These are phyloP conservation scores for Schizochytrium sp. DNA, from an alignment of 108 stramenopile species.

Conservation along the genomic window DNA sequence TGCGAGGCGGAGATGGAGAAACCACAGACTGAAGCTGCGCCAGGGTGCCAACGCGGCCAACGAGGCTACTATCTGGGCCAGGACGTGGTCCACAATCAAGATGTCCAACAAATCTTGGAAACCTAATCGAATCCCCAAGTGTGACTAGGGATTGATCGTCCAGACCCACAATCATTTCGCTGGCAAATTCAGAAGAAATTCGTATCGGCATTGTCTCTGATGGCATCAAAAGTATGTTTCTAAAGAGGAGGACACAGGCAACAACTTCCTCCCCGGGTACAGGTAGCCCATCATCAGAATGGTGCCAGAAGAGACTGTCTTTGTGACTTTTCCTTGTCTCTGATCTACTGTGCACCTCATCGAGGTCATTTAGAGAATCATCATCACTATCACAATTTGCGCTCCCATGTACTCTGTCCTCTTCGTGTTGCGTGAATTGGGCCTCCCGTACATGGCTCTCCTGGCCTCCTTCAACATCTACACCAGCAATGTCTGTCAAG, in stretches of 20 bases:
- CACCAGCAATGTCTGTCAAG: too few relatives aligned
- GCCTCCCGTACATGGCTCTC: too few relatives aligned
- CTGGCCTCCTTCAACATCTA: too few relatives aligned
- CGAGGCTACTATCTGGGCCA: neutral
- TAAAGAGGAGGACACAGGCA: conserved; percentile 3
- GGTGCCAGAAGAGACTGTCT: too few relatives aligned
- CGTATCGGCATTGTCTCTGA: conserved; percentile 7
- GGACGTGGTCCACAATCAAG: neutral
- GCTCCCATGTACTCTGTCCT: too few relatives aligned
- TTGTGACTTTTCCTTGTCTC: too few relatives aligned
- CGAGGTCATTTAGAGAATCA: neutral
- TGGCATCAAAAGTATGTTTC: neutral
- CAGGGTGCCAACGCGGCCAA: conserved; percentile 10
- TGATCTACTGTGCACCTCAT: neutral
- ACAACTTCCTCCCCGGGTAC: neutral
- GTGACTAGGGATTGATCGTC: neutral
- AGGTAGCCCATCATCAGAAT: neutral
- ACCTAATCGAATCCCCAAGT: neutral
- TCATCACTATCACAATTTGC: neutral
- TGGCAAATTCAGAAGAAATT: neutral
- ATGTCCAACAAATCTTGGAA: neutral
- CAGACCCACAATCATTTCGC: neutral
- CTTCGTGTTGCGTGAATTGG: too few relatives aligned
- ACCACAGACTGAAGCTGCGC: conserved; percentile 5
- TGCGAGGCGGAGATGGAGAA: neutral